Evolutionary conservation across 2,329 filamentous ascomycete genomes (phyloP), one percentile per base, ranked within the genome.

Genomic region (Coniosporium tulheliwenetii): DNA sequence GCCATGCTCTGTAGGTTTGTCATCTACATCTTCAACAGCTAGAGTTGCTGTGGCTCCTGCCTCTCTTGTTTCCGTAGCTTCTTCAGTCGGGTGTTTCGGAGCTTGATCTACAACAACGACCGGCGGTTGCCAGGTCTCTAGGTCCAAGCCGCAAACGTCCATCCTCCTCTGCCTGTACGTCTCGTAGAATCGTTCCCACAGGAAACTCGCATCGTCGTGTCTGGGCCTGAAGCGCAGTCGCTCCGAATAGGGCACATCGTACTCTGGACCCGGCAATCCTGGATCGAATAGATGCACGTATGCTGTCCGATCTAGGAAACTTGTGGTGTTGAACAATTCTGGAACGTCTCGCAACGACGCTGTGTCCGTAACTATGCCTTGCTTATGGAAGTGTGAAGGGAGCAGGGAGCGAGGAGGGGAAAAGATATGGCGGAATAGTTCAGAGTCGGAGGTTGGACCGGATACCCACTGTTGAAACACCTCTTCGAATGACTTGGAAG

Each of bases 111-210:
- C 19, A 26, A 7, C 19, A 26, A 26, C 32, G 4, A 12, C 32
- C 32, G 32, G 32, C 13, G 8, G 10, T 8, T 33, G 10, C 55
- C 62, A 67, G 15, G 49, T 51, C 52, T 70, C 66, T 47, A 72
- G 52, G 47, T 70, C 68, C 44, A 72, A 52, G 39, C 67, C 68
- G 50, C 69, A 72, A 39, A 70, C 61, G 42, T 70, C 66, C 61
- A 67, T 67, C 41, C 69, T 57, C 47, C 58, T 59, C 46, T 67
- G 62, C 37, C 66, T 62, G 50, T 68, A 72, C 30, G 55, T 51
- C 32, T 65, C 64, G 46, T 71, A 71, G 43, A 70, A 50, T 40
- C 55, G 61, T 46, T 65, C 66, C 67, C 69, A 71, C 26, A 61
- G 57, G 51, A 61, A 62, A 43, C 66, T 57, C 8, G 65, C 64